A percentile compares a stretch with the other conserved stretches of the same genome.
These are phyloP conservation scores for Lipomyces sp. DNA, from an alignment of 805 yeast species.

Conservation along the genomic window DNA sequence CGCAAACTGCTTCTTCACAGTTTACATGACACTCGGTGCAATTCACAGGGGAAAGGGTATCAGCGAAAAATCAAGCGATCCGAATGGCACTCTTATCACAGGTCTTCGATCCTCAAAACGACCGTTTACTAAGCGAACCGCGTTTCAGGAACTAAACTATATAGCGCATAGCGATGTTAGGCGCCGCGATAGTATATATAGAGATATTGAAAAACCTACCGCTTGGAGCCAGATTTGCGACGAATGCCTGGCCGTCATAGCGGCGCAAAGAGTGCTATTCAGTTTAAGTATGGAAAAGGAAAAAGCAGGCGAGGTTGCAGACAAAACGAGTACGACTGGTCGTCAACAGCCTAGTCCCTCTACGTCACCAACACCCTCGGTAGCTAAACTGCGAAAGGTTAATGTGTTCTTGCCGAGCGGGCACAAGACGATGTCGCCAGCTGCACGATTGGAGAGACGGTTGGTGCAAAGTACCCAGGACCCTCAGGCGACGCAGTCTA, in stretches of 20 bases:
- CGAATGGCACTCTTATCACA: constrained; percentile 40
- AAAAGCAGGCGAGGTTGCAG: not conserved
- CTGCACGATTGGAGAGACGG: constrained; percentile 11
- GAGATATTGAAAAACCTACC: constrained; percentile 37
- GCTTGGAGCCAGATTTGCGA: constrained; percentile 37
- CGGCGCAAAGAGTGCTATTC: not conserved
- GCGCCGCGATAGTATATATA: constrained; percentile 39
- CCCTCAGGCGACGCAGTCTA: constrained; percentile 31
- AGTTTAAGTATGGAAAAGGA: too few species aligned
- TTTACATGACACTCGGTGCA: constrained; percentile 41
- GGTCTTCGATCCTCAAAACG: constrained; percentile 36
- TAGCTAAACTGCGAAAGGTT: constrained; percentile 15
- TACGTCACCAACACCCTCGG: constrained; percentile 14
- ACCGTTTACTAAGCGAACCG: constrained; percentile 35
- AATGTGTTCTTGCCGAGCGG: constrained; percentile 16
- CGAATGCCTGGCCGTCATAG: constrained; percentile 31
- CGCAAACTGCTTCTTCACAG: constrained; percentile 33
- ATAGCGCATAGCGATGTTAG: constrained; percentile 34
- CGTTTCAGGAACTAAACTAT: constrained; percentile 40
- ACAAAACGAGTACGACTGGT: not conserved
- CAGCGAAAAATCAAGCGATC: constrained; percentile 35
- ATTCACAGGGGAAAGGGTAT: constrained; percentile 34
- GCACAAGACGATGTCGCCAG: constrained; percentile 6
- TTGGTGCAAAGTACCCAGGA: constrained; percentile 32
- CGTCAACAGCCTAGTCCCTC: too few species aligned